Evolutionary conservation across 345 rosid genomes (phyloP).

Genomic region (Linum usitatissimum): DNA sequence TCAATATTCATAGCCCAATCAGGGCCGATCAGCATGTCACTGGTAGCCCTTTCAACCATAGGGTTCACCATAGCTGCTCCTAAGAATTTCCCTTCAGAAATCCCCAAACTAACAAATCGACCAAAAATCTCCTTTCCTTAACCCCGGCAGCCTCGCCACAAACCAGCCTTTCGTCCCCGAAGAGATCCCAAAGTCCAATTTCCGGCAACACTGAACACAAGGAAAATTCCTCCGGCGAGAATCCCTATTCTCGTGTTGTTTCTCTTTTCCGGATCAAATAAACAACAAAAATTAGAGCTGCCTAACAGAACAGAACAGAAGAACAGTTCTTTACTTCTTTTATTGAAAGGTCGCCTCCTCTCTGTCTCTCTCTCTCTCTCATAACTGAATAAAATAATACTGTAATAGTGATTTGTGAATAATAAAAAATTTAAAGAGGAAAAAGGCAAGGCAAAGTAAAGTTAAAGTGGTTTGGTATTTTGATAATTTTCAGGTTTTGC

Average conservation of each 20-base stretch:
- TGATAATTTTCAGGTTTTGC: no score
- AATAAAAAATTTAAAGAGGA: no score
- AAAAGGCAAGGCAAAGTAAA: no score
- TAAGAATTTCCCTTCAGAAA: not conserved
- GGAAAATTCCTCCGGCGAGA: not conserved
- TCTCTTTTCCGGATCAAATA: not conserved
- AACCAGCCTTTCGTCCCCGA: not conserved
- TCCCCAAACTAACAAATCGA: not conserved
- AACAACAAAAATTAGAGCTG: not conserved
- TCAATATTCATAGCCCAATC: conserved; percentile 99
- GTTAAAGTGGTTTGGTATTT: no score
- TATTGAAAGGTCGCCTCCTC: not conserved
- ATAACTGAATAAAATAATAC: not conserved
- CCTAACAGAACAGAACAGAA: not conserved
- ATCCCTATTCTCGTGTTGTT: not conserved
- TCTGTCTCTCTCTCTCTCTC: not conserved
- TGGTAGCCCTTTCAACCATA: conserved; percentile 97
- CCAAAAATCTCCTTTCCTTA: not conserved
- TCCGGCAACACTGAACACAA: not conserved
- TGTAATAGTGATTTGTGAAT: no score
- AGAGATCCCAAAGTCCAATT: not conserved
- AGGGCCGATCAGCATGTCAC: conserved; percentile 98
- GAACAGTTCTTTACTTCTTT: not conserved
- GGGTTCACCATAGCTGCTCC: conserved; percentile 74
- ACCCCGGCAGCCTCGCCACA: not conserved